These are phyloP conservation scores for Rubus parviflorus DNA, from an alignment of 306 rosid species.

Conservation along the genomic window DNA sequence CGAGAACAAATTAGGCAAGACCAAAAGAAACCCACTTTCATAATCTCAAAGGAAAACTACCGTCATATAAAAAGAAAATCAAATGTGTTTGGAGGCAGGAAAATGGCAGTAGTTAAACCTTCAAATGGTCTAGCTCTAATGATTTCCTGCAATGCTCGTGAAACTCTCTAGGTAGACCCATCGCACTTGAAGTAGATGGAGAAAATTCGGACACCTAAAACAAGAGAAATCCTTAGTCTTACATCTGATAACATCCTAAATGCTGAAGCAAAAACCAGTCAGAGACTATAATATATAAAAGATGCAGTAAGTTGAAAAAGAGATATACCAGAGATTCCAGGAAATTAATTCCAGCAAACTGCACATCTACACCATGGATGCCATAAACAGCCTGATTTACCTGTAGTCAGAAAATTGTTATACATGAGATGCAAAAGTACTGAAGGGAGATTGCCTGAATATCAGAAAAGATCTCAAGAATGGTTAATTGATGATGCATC, in stretches of 20 bases:
- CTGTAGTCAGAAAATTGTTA: constrained; percentile 50
- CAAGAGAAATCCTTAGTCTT: constrained; percentile 19
- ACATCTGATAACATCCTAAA: constrained; percentile 26
- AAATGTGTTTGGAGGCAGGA: neutral
- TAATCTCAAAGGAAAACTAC: constrained; percentile 21
- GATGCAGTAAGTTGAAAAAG: constrained; percentile 16
- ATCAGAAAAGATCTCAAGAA: neutral
- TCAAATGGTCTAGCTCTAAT: constrained; percentile 67
- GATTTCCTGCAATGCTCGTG: constrained; percentile 92
- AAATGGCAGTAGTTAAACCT: constrained; percentile 48
- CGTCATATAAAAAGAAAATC: constrained; percentile 4
- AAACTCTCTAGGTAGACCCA: constrained; percentile 97
- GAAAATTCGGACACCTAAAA: constrained; percentile 91
- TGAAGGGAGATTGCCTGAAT: neutral
- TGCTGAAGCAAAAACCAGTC: constrained; percentile 22
- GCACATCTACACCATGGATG: constrained; percentile 75
- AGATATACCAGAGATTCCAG: constrained; percentile 76
- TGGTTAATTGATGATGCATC: neutral
- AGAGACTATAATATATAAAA: constrained; percentile 15
- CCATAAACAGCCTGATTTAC: constrained; percentile 84
- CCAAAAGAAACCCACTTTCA: constrained; percentile 12
- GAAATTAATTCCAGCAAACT: constrained; percentile 77
- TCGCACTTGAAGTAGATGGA: constrained; percentile 88
- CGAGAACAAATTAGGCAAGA: constrained; percentile 11
- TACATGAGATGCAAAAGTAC: neutral